Evolutionary conservation across 2,329 filamentous ascomycete genomes (phyloP), one percentile per base, ranked within the genome.

Genomic region (Capronia coronata): DNA sequence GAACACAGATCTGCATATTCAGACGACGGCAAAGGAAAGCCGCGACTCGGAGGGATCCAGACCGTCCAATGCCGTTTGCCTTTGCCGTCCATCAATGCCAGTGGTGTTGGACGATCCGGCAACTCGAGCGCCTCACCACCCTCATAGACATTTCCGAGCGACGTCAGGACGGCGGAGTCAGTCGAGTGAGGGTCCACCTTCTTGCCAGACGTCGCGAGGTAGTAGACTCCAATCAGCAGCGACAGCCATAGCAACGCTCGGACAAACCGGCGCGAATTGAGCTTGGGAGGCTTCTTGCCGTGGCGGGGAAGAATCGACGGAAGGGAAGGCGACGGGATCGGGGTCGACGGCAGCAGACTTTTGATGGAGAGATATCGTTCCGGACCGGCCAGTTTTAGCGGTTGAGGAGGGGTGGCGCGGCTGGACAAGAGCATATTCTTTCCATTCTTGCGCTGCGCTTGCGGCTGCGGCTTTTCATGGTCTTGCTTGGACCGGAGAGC

Each of bases 61-160:
- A 94, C 78, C 0, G 87, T 93, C 88, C 88, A 94, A 64, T 78
- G 83, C 9, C 80, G 72, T 44, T 75, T 76, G 2, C 84, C 84
- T 38, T 74, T 71, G 21, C 72, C 69, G 66, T 89, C 85, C 11
- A 75, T 78, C 39, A 90, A 73, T 4, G 87, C 75, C 16, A 93
- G 75, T 0, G 86, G 84, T 0, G 83, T 84, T 0, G 87, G 83
- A 54, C 86, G 81, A 22, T 83, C 75, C 0, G 86, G 86, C n/a
- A 88, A 47, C 16, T 56, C 52, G n/a, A 66, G 35, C 72, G 72
- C 53, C 81, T 80, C 80, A 30, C 86, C 76, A 74, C 87, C 81
- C 60, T 87, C 82, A 63, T 80, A 83, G 43, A 79, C 70, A 40
- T 76, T 71, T 14, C 65, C 67, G 13, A 65, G 62, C 9, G 67